Percentiles rank a stretch among this genome's conserved stretches.
Conservation (phyloP, 176 grass and related monocot genomes). For the Lolium multiflorum region DNA sequence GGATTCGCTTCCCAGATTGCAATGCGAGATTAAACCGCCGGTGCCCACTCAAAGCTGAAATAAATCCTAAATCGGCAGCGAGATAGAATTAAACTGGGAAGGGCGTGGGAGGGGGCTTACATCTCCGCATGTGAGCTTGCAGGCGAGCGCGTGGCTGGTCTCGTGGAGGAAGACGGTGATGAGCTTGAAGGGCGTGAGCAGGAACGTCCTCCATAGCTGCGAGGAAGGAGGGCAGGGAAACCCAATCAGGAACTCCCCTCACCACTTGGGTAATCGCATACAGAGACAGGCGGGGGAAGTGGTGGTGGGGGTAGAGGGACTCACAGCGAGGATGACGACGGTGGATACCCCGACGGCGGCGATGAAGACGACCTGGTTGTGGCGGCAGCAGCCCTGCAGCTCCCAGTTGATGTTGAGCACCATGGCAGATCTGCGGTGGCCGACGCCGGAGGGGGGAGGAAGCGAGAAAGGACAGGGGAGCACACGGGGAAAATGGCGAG, state of each 20-base stretch:
- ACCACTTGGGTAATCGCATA: not conserved
- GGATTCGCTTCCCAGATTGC: not conserved
- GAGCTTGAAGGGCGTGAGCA: conserved; percentile 98
- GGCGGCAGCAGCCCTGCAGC: conserved; percentile 84
- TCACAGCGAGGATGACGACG: conserved; percentile 90
- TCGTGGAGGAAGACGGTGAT: conserved; percentile 99
- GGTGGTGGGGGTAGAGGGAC: not conserved
- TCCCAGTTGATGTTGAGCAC: conserved; percentile 86
- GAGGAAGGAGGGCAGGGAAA: not conserved
- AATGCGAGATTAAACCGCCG: not conserved
- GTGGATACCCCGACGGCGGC: conserved; percentile 75
- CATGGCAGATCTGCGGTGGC: conserved; percentile 45
- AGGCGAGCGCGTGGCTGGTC: conserved; percentile 96
- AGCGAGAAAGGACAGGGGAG: not conserved
- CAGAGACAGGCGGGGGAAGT: not conserved
- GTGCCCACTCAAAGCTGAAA: not conserved
- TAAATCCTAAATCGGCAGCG: not conserved
- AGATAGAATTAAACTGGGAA: not conserved
- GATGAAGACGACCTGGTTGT: conserved; percentile 73
- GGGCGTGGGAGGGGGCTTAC: conserved; percentile 46
- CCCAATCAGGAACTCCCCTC: not conserved
- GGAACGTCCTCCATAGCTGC: conserved; percentile 92
- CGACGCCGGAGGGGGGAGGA: not conserved
- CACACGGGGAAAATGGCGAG: conserved; percentile 14
- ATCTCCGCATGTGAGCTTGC: conserved; percentile 96